Base-by-base conservation (phyloP, 257 asterid species). In the Ligustrum vulgare region DNA sequence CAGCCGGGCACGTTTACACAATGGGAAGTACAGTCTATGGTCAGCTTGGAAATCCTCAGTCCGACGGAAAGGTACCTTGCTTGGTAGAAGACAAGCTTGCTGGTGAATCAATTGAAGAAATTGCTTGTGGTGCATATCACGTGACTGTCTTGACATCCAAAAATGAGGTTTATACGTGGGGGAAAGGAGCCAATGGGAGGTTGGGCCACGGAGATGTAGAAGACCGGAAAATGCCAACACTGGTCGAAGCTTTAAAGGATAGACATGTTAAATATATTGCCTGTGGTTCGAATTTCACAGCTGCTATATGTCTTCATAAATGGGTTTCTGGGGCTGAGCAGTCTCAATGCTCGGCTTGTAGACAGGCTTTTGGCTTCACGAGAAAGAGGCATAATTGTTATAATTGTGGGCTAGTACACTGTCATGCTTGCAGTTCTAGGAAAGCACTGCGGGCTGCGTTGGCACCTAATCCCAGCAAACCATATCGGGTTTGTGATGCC, bases 11-110 rank as follows among this genome's bases (percentile, higher is more conserved):
- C 34, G 87, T 90, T 69, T 93, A 89, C 80, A 90, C 97, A 13
- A 91, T 93, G 98, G 97, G 98, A 77, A 91, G 97, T 79, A 87
- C 91, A 0, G 98, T 91, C 5, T 93, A 90, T 33, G 97, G 98
- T 66, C 98, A 91, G 82, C 97, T 93, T 6, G 98, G 98, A 72
- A 90, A 89, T 80, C 90, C 93, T 51, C 82, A 79, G 28, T 87
- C 97, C 4, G 98, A 93, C 16, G 98, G 97, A 37, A 93, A 89
- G 84, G 74, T 80, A 60, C 97, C 97, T 37, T 90, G 94, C 75
- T 78, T 83, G 77, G 96, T 91, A 6, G 96, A 86, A 71, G 96
- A 90, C 82, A 91, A 84, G 79, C 96, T 94, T 11, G 72, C 80
- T 28, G 85, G 86, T 49, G 98, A 94, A 85, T 56, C 77, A 34